Evolutionary conservation across 495 filamentous ascomycete species (phyloP).

Genomic region (Aspergillus conjunctus): DNA sequence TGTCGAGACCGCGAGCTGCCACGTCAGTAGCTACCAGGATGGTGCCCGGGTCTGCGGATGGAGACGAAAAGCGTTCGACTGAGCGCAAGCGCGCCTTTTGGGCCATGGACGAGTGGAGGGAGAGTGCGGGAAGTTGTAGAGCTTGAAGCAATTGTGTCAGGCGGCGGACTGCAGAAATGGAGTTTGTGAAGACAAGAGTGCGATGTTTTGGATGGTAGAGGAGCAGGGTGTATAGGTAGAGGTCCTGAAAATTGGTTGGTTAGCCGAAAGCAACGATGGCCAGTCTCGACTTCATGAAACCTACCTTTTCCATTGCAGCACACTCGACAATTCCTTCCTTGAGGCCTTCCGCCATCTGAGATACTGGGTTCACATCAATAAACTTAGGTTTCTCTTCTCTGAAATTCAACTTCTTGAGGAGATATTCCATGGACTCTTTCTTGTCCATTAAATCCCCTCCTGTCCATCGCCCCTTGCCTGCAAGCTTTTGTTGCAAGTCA

Average conservation of each 20-base stretch:
- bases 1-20: conserved; percentile 94
- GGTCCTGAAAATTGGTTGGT: conserved; percentile 56
- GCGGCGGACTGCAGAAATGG: conserved; percentile 88
- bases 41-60: conserved; percentile 56
- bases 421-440: conserved; percentile 85
- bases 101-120: conserved; percentile 89
- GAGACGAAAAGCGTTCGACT: conserved; percentile 82
- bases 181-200: conserved; percentile 91
- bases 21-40: conserved; percentile 95
- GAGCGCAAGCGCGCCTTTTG: conserved; percentile 96
- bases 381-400: conserved; percentile 80
- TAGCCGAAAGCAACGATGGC: not conserved
- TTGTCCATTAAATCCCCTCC: conserved; percentile 63
- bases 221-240: conserved; percentile 88
- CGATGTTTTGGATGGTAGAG: conserved; percentile 78
- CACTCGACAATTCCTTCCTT: conserved; percentile 93
- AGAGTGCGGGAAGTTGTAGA: conserved; percentile 73
- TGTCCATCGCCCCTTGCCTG: conserved; percentile 64
- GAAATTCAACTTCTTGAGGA: conserved; percentile 89
- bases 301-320: conserved; percentile 85
- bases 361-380: conserved; percentile 83
- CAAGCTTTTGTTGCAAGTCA: conserved; percentile 83
- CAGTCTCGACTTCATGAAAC: not conserved
- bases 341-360: conserved; percentile 82
- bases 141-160: conserved; percentile 82